Percentiles rank a stretch among this genome's conserved stretches.
Evolutionary conservation across 169 alveolate species (phyloP).

Genomic region (Eimeria zaria): DNA sequence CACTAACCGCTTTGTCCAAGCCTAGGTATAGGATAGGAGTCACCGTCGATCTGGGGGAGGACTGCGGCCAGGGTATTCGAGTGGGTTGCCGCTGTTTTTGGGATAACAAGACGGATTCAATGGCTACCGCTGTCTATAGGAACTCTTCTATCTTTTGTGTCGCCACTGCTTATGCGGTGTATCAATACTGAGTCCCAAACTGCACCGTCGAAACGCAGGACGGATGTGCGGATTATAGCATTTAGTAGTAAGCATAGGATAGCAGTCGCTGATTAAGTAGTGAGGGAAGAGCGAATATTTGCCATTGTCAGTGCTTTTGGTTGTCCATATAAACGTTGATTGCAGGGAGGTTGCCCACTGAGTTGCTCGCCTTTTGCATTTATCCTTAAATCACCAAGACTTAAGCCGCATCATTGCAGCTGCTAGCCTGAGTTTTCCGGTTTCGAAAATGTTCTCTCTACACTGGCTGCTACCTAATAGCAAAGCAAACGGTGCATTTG

Average conservation of each 20-base stretch:
- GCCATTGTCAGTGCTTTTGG: not conserved
- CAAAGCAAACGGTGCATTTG: not conserved
- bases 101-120: constrained; percentile 46
- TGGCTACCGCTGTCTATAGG: constrained; percentile 31
- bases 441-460: not conserved
- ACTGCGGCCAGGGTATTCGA: constrained; percentile 71
- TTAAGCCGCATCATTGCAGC: not conserved
- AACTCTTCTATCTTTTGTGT: constrained; percentile 36
- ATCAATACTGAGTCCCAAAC: constrained; percentile 21
- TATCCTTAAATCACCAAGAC: not conserved
- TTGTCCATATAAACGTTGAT: not conserved
- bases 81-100: constrained; percentile 69
- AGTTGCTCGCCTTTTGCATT: not conserved
- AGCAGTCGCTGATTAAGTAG: not conserved
- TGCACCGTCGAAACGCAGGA: not conserved
- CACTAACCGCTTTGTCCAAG: constrained; percentile 15
- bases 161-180: constrained; percentile 73
- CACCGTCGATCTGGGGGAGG: constrained; percentile 63
- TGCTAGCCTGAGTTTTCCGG: not conserved
- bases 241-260: not conserved
- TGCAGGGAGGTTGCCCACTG: not conserved
- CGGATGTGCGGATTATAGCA: not conserved
- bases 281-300: not conserved
- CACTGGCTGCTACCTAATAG: not conserved
- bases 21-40: constrained; percentile 50